These are phyloP conservation scores for Juglanconis oblonga DNA, from an alignment of 2,329 filamentous ascomycete species.

Conservation along the genomic window DNA sequence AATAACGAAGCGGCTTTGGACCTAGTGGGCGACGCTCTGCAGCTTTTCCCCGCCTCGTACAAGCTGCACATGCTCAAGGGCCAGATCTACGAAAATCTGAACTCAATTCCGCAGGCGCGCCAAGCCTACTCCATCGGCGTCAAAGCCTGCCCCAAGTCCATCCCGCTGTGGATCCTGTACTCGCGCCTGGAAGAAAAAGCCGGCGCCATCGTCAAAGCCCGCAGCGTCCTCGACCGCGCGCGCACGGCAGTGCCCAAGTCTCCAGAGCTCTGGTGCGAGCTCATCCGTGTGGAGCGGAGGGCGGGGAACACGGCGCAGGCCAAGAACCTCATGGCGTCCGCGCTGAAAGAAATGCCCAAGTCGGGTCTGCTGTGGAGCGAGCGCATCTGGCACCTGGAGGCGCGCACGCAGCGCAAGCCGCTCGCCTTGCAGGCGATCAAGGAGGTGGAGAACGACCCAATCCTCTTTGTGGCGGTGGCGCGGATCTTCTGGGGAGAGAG, in stretches of 20 bases:
- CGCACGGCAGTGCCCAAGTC: conserved; percentile 84
- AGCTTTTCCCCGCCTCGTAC: conserved; percentile 77
- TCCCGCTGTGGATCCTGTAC: conserved; percentile 87
- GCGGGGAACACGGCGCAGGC: conserved; percentile 81
- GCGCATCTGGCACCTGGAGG: conserved; percentile 91
- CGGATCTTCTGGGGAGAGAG: conserved; percentile 96
- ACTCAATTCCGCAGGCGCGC: conserved; percentile 77
- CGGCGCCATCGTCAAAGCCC: conserved; percentile 84
- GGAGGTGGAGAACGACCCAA: conserved; percentile 89
- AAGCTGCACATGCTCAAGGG: conserved; percentile 99
- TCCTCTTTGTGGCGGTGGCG: conserved; percentile 86
- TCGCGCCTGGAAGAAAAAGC: conserved; percentile 81
- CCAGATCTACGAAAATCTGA: conserved; percentile 87
- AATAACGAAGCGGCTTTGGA: conserved; percentile 79
- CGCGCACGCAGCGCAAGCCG: conserved; percentile 87
- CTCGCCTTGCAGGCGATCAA: conserved; percentile 92
- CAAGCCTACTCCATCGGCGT: conserved; percentile 89
- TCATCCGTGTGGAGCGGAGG: conserved; percentile 87
- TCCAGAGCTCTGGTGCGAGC: conserved; percentile 84
- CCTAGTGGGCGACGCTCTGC: conserved; percentile 80
- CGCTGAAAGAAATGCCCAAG: conserved; percentile 84
- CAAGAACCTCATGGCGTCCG: conserved; percentile 88
- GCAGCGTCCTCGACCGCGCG: conserved; percentile 88
- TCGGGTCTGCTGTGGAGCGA: conserved; percentile 90
- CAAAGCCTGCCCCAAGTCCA: conserved; percentile 78